Percentiles rank a stretch among this genome's conserved stretches.
Evolutionary conservation across 345 rosid species (phyloP).

Genomic region (Populus pruinosa): DNA sequence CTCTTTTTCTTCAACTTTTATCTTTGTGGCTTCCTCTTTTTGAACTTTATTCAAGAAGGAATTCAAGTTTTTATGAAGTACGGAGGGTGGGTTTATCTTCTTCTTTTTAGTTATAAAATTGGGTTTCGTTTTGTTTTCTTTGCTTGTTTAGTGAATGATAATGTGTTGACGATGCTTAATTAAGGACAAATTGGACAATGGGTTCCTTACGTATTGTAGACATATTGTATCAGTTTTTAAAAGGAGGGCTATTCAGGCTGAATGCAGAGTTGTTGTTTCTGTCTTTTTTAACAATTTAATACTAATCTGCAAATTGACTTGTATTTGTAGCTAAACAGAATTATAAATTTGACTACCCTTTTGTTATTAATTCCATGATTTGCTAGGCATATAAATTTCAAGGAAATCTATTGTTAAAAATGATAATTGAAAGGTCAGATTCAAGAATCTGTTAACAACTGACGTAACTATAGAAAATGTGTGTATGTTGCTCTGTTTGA

Average conservation of each 20-base stretch:
- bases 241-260: slow-evolving; percentile 10
- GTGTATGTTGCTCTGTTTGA: neutral
- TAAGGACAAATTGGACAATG: neutral
- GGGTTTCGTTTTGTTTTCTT: neutral
- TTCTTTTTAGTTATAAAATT: neutral
- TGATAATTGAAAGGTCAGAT: slow-evolving; percentile 8
- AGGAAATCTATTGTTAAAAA: neutral
- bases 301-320: slow-evolving; percentile 14
- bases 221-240: slow-evolving; percentile 1
- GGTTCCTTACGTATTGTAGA: neutral
- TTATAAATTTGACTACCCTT: slow-evolving; percentile 19
- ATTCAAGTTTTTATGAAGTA: neutral
- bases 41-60: neutral
- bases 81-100: neutral
- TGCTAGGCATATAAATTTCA: neutral
- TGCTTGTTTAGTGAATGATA: neutral
- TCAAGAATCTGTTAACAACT: neutral
- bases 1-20: neutral
- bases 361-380: neutral
- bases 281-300: neutral
- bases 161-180: neutral
- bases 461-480: neutral
- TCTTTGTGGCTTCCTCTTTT: neutral
- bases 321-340: slow-evolving; percentile 9
- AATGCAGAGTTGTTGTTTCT: slow-evolving; percentile 7